Evolutionary conservation across 1,284 basidiomycete genomes (phyloP), one percentile per base, ranked within the genome.

Genomic region (Ganoderma sp.): DNA sequence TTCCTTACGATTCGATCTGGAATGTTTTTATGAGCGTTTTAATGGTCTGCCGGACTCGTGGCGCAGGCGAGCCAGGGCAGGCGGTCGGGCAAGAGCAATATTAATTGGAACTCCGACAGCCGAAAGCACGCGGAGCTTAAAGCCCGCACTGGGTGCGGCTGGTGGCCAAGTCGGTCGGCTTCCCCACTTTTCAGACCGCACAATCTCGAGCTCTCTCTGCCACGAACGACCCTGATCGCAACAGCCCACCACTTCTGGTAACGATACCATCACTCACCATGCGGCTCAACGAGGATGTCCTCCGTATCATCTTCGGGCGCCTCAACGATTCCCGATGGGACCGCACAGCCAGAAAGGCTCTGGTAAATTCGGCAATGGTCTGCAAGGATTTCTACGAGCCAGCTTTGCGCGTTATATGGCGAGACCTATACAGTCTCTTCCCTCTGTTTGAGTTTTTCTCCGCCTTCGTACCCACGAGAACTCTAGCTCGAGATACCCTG

Each of bases 331-430:
- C 28, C 25, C 6, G 34, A 14, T 56, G 17, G 34, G 54, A 28
- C 6, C 15, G 34, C 25, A 1, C 25, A 28, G 25, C 25, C 25
- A 28, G 25, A 28, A 34, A 34, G 22, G 14, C 54, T 19, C 25
- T 57, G 15, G 54, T 34, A 4, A 28, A 57, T 57, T 2, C 34
- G 14, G 54, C 54, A 8, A 57, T 28, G 25, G 17, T 17, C 14
- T 57, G 54, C 54, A 57, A 57, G 54, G 22, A 28, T 14, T 57
- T 57, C 32, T 34, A 57, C 12, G 32, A 34, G 54, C 54, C 54
- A 34, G 54, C 32, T 19, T 19, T 57, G 34, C 25, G 8, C 3
- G 17, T 28, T 7, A 34, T 57, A 57, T 57, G 54, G 54, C 54
- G 32, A 32, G 19, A 14, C 10, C 54, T 57, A 7, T 14, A 25